phyloP scores from a whole-genome alignment of 1,139 yeast species.

The Kurtzmaniella natalensis region DNA sequence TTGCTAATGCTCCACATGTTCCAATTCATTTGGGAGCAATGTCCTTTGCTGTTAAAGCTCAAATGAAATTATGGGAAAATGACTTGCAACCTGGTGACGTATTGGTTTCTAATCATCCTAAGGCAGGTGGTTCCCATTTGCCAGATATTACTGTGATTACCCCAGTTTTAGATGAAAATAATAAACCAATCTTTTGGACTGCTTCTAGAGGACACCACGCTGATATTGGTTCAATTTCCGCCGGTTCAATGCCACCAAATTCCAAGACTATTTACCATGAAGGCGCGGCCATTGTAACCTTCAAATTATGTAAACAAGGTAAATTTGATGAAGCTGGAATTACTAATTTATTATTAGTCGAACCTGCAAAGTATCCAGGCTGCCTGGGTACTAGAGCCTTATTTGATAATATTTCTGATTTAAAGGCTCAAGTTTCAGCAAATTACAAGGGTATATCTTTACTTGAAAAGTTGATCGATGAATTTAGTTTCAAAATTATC shows the following conservation, averaged over 20 bases:
- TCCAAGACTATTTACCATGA: conserved; percentile 42
- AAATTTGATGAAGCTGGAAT: conserved; percentile 40
- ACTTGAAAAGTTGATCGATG: conserved; percentile 26
- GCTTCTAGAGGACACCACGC: conserved; percentile 49
- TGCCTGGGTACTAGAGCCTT: conserved; percentile 42
- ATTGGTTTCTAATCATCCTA: conserved; percentile 73
- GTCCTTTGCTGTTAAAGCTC: conserved; percentile 78
- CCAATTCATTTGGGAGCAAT: conserved; percentile 87
- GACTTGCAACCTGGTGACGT: conserved; percentile 67
- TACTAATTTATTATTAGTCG: conserved; percentile 32
- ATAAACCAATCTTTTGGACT: conserved; percentile 39
- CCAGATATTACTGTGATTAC: conserved; percentile 84
- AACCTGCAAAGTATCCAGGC: conserved; percentile 44
- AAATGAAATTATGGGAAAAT: conserved; percentile 60
- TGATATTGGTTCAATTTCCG: conserved; percentile 43
- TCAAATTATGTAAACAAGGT: conserved; percentile 34
- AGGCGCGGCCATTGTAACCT: conserved; percentile 42
- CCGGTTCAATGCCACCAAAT: conserved; percentile 47
- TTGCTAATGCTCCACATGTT: conserved; percentile 85
- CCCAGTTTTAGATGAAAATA: conserved; percentile 39
- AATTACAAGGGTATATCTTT: conserved; percentile 39
- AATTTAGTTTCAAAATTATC: conserved; percentile 31
- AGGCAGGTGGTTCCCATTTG: conserved; percentile 76
- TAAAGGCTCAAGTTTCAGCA: conserved; percentile 43
- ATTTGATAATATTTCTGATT: conserved; percentile 38